Evolutionary conservation across 805 yeast species (phyloP).

Genomic region (Osmozyma mogii): DNA sequence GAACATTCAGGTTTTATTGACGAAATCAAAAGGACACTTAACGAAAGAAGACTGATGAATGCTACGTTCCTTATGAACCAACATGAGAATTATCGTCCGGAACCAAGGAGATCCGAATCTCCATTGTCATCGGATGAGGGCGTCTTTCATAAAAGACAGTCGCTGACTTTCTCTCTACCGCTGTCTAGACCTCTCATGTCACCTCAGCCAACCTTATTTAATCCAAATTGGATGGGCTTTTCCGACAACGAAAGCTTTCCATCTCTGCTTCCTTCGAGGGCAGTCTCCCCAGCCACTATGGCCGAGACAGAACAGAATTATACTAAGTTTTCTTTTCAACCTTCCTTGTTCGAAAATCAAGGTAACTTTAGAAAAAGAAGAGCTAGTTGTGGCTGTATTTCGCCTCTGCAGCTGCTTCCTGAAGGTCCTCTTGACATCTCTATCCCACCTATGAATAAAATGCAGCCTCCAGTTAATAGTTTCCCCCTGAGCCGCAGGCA

Average conservation of each 20-base stretch:
- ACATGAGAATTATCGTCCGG: no score
- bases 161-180: neutral
- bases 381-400: slow-evolving; percentile 4
- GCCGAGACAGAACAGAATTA: no score
- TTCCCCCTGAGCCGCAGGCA: slow-evolving; percentile 17
- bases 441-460: slow-evolving; percentile 36
- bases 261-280: no score
- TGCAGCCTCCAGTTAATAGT: slow-evolving; percentile 23
- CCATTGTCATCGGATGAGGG: no score
- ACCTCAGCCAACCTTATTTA: neutral
- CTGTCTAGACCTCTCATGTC: slow-evolving; percentile 1
- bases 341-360: no score
- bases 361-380: slow-evolving; percentile 9
- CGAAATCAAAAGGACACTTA: slow-evolving; percentile 56
- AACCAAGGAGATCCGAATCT: no score
- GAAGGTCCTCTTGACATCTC: slow-evolving; percentile 11
- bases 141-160: no score
- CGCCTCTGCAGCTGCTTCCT: slow-evolving; percentile 6
- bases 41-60: slow-evolving; percentile 31
- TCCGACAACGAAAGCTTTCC: slow-evolving; percentile 1
- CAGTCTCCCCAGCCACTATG: no score
- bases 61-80: no score
- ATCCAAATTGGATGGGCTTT: slow-evolving; percentile 1
- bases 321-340: no score
- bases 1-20: slow-evolving; percentile 52